phyloP scores from a whole-genome alignment of 495 filamentous ascomycete genomes.

The Xylaria venustula region DNA sequence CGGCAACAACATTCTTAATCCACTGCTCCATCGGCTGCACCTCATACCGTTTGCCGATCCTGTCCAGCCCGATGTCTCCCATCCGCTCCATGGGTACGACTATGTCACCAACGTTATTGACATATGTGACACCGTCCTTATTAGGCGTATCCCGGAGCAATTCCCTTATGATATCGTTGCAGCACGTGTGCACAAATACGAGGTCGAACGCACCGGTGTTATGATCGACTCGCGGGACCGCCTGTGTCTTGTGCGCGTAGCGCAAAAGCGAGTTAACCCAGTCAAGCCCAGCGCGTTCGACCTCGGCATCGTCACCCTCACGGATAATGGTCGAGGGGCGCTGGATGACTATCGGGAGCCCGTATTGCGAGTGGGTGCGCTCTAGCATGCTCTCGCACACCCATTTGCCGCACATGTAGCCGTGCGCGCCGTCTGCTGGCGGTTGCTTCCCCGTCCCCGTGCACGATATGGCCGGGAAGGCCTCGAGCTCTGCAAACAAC shows the following conservation, averaged over 20 bases:
- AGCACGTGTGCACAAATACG: background rate
- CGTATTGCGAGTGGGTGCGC: too few species aligned
- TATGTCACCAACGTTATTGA: too few species aligned
- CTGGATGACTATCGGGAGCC: slow-evolving; percentile 28
- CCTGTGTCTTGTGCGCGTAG: background rate
- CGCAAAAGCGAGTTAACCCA: background rate
- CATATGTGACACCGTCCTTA: too few species aligned
- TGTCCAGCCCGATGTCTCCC: too few species aligned
- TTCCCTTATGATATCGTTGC: too few species aligned
- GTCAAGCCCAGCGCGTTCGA: background rate
- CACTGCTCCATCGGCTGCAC: too few species aligned
- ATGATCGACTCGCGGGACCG: background rate
- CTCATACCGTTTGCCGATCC: too few species aligned
- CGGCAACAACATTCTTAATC: too few species aligned
- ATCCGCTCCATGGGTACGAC: too few species aligned
- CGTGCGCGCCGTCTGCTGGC: background rate
- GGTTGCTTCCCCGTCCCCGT: background rate
- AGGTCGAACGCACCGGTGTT: background rate
- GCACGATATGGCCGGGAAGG: background rate
- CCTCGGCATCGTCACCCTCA: background rate
- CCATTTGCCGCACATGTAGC: background rate
- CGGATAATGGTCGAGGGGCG: slow-evolving; percentile 16
- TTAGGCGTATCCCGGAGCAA: too few species aligned
- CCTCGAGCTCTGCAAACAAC: background rate
- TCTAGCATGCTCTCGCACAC: background rate